phyloP scores from a whole-genome alignment of 345 rosid species.

The Acer negundo region DNA sequence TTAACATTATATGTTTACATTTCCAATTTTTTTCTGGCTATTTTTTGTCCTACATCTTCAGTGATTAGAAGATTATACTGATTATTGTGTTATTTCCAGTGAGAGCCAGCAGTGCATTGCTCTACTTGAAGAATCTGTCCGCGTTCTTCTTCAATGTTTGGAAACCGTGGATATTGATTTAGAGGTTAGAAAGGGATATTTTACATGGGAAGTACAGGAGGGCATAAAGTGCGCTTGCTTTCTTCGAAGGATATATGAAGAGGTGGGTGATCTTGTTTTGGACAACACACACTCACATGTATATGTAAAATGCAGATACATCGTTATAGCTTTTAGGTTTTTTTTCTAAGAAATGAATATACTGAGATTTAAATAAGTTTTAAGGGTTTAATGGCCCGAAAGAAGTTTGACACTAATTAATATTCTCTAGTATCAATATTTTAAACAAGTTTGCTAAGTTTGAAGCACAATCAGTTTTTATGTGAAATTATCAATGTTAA shows the following conservation, averaged over 20 bases:
- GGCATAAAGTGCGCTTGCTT: conserved; percentile 72
- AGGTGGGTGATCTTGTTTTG: conserved; percentile 50
- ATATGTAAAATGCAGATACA: not conserved
- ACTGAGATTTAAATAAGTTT: not conserved
- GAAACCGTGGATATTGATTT: conserved; percentile 53
- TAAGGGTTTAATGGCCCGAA: not conserved
- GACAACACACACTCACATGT: not conserved
- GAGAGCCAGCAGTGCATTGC: conserved; percentile 68
- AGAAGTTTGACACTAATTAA: not conserved
- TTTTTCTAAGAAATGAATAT: not conserved
- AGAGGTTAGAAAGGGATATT: conserved; percentile 33
- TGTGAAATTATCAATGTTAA: not conserved
- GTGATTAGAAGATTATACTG: conserved; percentile 19
- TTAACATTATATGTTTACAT: not conserved
- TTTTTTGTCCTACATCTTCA: conserved; percentile 1
- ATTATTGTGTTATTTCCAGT: conserved; percentile 45
- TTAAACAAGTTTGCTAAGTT: not conserved
- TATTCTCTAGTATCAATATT: not conserved
- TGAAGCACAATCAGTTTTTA: not conserved
- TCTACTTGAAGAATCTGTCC: conserved; percentile 67
- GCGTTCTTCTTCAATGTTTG: conserved; percentile 67
- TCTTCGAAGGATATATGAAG: conserved; percentile 90
- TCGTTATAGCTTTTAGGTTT: not conserved
- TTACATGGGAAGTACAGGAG: conserved; percentile 58
- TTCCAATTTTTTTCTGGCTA: not conserved